Evolutionary conservation across 257 asterid genomes (phyloP), one percentile per base, ranked within the genome.

Genomic region (Nicotiana attenuata): DNA sequence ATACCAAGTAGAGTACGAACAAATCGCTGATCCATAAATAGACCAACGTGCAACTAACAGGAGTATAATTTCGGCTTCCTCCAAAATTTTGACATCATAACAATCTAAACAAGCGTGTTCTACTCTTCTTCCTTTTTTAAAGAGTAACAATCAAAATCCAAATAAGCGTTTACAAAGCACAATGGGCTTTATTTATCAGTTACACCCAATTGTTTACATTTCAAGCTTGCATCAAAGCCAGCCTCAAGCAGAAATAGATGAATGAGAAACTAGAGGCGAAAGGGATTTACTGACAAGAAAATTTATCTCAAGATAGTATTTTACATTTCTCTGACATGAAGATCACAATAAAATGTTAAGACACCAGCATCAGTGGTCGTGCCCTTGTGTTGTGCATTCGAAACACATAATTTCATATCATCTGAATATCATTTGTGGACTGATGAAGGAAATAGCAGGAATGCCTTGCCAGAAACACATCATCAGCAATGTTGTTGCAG

Each of bases 201-300:
- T 41, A 71, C 77, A 69, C 57, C 10, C 11, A 71, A 71, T 47
- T 73, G 24, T 47, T 73, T 73, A 73, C 79, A 73, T 47, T 22
- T 73, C 41, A 73, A 7, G 78, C 60, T 47, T 3, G 79, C 14
- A 2, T 24, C 79, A 73, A 8, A 47, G 61, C 38, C 38, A 73
- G 53, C 41, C 59, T 47, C 15, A 73, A 47, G 38, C 41, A 47
- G 41, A 52, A 47, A 73, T 4, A 73, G 38, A 47, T 22, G 61
- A 73, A 73, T 73, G 61, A 73, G 61, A 22, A 45, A 14, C 7
- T 73, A 73, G 22, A 24, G 41, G 35, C 31, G 33, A 69, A 16
- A 11, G 3, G 31, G 35, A n/a, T 11, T 41, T 41, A 73, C 59
- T 3, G 14, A 71, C 78, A 45, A 22, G 61, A 14, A 9, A 33